Evolutionary conservation across 768 basidiomycete genomes (phyloP).

Genomic region (Collybia nuda): DNA sequence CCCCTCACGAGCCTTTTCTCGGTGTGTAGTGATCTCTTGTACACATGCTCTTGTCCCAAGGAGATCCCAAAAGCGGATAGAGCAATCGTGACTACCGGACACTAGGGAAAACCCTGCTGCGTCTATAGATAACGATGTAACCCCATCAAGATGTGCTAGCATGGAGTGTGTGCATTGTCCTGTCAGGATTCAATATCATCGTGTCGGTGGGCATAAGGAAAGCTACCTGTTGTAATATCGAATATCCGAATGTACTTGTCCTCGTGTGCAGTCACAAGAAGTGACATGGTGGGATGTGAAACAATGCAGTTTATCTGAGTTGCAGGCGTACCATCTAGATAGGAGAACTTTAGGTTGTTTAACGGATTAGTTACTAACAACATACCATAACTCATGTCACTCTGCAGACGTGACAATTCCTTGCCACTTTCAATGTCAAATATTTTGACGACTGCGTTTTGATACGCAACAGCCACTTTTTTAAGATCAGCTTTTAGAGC

Average conservation of each 20-base stretch:
- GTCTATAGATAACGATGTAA: conserved; percentile 89
- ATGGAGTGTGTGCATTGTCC: conserved; percentile 89
- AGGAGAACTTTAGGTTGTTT: conserved; percentile 5
- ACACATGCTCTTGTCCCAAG: conserved; percentile 76
- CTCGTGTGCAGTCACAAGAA: conserved; percentile 89
- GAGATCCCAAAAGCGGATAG: conserved; percentile 92
- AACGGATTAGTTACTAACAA: conserved; percentile 1
- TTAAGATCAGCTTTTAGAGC: conserved; percentile 81
- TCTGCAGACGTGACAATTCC: conserved; percentile 62
- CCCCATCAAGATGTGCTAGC: conserved; percentile 87
- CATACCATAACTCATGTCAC: conserved; percentile 59
- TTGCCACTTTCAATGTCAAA: conserved; percentile 90
- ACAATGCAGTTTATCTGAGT: conserved; percentile 86
- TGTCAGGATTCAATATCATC: conserved; percentile 23
- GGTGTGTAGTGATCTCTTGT: conserved; percentile 88
- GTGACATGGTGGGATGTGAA: conserved; percentile 87
- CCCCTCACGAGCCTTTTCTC: conserved; percentile 88
- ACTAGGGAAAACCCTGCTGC: conserved; percentile 85
- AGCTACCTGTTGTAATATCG: conserved; percentile 74
- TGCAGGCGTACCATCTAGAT: conserved; percentile 65
- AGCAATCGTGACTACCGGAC: conserved; percentile 92
- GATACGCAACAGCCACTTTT: conserved; percentile 88
- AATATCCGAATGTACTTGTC: conserved; percentile 92
- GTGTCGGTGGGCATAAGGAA: background rate
- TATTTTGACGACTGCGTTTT: conserved; percentile 85